Conservation (phyloP, 2,329 filamentous ascomycete genomes). For the Penicillium sp. region DNA sequence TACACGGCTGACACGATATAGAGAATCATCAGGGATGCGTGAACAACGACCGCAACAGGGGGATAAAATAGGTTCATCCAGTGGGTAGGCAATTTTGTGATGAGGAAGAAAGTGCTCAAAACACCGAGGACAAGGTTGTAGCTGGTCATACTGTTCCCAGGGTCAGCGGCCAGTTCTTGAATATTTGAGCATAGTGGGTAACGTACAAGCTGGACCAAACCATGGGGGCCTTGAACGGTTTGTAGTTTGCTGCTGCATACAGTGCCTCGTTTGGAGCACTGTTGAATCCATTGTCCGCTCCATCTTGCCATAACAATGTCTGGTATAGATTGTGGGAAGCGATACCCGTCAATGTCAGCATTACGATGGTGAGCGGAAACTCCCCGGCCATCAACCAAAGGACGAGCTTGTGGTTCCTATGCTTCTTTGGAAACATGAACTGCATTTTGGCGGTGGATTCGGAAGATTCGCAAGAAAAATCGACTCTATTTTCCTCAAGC, state of each 20-base stretch:
- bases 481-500: background rate
- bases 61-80: slow-evolving; percentile 59
- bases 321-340: slow-evolving; percentile 62
- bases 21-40: slow-evolving; percentile 52
- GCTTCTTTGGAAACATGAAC: slow-evolving; percentile 51
- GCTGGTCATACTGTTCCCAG: slow-evolving; percentile 53
- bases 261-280: slow-evolving; percentile 57
- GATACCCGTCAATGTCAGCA: slow-evolving; percentile 61
- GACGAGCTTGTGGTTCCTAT: slow-evolving; percentile 54
- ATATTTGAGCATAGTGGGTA: background rate
- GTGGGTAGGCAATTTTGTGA: slow-evolving; percentile 59
- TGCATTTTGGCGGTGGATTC: slow-evolving; percentile 36
- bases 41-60: slow-evolving; percentile 54
- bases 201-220: slow-evolving; percentile 63
- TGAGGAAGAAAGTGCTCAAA: slow-evolving; percentile 60
- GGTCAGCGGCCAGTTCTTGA: background rate
- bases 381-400: slow-evolving; percentile 56
- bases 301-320: slow-evolving; percentile 62
- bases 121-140: slow-evolving; percentile 63
- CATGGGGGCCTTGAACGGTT: slow-evolving; percentile 53
- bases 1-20: slow-evolving; percentile 57
- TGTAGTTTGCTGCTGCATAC: slow-evolving; percentile 61
- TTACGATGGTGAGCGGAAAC: slow-evolving; percentile 57
- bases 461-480: background rate
- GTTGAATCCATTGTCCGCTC: slow-evolving; percentile 62